phyloP scores from a whole-genome alignment of 225 moss, liverwort and hornwort species.

The Pseudisothecium myosuroides region DNA sequence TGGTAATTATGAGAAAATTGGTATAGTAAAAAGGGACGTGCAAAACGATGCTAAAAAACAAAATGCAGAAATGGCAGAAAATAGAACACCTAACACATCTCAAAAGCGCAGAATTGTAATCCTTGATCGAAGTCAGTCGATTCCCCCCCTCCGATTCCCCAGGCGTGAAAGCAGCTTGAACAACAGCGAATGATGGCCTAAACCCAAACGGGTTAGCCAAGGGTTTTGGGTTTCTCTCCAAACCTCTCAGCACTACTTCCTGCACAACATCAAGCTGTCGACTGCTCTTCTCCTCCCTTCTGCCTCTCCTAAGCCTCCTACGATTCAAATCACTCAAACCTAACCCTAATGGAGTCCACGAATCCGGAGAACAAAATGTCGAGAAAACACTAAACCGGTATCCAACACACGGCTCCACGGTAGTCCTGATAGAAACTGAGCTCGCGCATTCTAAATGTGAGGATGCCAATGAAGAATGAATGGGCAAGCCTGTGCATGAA shows the following conservation, averaged over 20 bases:
- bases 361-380: not conserved
- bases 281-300: not conserved
- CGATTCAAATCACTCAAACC: not conserved
- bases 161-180: constrained; percentile 1
- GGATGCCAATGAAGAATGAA: not conserved
- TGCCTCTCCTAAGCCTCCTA: not conserved
- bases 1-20: not conserved
- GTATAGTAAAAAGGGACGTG: too few species aligned
- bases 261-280: not conserved
- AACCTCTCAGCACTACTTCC: not conserved
- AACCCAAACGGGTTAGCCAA: not conserved
- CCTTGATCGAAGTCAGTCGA: constrained; percentile 18
- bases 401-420: not conserved
- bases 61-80: not conserved
- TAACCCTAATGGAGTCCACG: constrained; percentile 1
- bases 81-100: constrained; percentile 22
- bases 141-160: not conserved
- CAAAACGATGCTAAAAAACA: not conserved
- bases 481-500: not conserved
- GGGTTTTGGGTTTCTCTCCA: not conserved
- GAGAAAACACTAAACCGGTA: not conserved
- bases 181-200: not conserved
- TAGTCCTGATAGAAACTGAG: not conserved
- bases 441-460: not conserved
- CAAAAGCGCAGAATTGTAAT: constrained; percentile 41